phyloP scores from a whole-genome alignment of 2,329 filamentous ascomycete species.

The Cercospora sesami region DNA sequence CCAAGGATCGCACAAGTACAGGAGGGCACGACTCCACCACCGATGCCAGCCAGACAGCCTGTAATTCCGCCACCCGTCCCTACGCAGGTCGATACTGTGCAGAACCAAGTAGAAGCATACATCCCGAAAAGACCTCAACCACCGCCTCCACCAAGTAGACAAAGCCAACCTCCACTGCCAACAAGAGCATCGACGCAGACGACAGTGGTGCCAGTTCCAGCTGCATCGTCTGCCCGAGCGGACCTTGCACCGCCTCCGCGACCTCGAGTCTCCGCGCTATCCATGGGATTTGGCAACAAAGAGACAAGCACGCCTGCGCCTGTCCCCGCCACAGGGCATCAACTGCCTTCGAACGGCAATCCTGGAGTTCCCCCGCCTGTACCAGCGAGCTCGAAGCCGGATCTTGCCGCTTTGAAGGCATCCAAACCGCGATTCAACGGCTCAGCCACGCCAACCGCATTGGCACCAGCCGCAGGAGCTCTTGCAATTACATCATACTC shows the following conservation, averaged over 20 bases:
- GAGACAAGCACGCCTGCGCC: conserved; percentile 16
- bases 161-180: conserved; percentile 18
- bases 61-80: conserved; percentile 19
- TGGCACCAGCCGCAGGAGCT: conserved; percentile 21
- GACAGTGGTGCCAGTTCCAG: background rate
- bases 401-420: conserved; percentile 57
- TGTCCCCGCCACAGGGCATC: conserved; percentile 10
- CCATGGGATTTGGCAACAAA: conserved; percentile 33
- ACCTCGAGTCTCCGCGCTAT: conserved; percentile 33
- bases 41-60: conserved; percentile 19
- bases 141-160: conserved; percentile 33
- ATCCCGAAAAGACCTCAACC: conserved; percentile 15
- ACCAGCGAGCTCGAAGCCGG: conserved; percentile 57
- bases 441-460: conserved; percentile 7
- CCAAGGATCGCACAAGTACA: conserved; percentile 29
- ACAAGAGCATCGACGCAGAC: background rate
- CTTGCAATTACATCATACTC: conserved; percentile 22
- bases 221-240: conserved; percentile 18
- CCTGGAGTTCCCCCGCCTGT: conserved; percentile 51
- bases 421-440: conserved; percentile 48
- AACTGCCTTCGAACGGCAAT: conserved; percentile 7
- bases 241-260: conserved; percentile 28
- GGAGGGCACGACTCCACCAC: conserved; percentile 33
- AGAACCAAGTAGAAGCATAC: background rate
- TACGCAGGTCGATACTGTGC: background rate